Evolutionary conservation across 2,329 filamentous ascomycete genomes (phyloP).

Genomic region (Boeremia lycopersici): DNA sequence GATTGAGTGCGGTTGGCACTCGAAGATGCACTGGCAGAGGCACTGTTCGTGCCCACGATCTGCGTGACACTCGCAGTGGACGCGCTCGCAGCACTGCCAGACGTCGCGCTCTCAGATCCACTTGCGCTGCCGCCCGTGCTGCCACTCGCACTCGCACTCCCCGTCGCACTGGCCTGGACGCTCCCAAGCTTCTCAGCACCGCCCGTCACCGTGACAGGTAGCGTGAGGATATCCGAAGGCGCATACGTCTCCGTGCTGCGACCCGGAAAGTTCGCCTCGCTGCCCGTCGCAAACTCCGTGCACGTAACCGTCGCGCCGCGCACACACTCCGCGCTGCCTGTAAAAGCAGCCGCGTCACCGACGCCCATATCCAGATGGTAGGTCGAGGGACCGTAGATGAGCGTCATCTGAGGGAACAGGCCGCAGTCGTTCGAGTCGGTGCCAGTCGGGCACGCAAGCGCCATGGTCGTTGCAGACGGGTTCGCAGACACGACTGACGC

Average conservation of each 20-base stretch:
- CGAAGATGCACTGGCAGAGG: constrained; percentile 1
- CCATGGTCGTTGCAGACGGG: constrained; percentile 20
- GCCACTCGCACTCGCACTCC: constrained; percentile 3
- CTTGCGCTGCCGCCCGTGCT: not conserved
- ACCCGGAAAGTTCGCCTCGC: constrained; percentile 35
- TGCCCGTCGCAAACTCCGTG: constrained; percentile 27
- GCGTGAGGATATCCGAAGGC: constrained; percentile 3
- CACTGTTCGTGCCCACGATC: not conserved
- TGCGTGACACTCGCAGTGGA: constrained; percentile 6
- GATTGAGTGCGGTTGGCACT: constrained; percentile 2
- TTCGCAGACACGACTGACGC: constrained; percentile 25
- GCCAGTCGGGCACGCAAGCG: constrained; percentile 16
- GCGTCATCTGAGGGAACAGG: constrained; percentile 27
- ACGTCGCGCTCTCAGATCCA: too few species aligned
- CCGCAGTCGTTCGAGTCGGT: constrained; percentile 22
- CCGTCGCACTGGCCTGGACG: constrained; percentile 8
- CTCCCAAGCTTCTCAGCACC: constrained; percentile 23
- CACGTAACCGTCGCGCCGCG: constrained; percentile 25
- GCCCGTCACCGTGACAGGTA: constrained; percentile 21
- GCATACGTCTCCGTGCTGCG: constrained; percentile 26
- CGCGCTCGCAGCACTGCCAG: constrained; percentile 7
- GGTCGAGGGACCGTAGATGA: constrained; percentile 28
- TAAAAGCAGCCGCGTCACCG: constrained; percentile 22
- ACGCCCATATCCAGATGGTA: constrained; percentile 29
- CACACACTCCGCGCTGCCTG: constrained; percentile 25